phyloP scores from a whole-genome alignment of 345 rosid genomes.

The Salix exigua region DNA sequence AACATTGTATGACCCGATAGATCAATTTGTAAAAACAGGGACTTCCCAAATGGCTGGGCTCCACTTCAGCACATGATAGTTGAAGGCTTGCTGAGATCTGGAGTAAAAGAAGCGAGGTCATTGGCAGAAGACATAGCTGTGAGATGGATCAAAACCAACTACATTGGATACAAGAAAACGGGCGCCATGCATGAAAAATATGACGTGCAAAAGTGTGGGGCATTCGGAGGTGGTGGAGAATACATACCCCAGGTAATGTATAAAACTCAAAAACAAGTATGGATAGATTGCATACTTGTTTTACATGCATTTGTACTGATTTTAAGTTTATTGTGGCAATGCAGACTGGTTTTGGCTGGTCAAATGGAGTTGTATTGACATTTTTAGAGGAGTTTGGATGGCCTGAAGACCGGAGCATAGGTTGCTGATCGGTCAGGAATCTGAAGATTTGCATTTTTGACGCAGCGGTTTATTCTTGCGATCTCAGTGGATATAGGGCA shows the following conservation, averaged over 20 bases:
- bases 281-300: conserved; percentile 34
- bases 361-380: conserved; percentile 83
- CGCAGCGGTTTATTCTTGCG: background rate
- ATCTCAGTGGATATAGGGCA: background rate
- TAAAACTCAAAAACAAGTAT: background rate
- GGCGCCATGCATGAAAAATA: conserved; percentile 57
- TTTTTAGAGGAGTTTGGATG: conserved; percentile 95
- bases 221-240: conserved; percentile 67
- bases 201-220: conserved; percentile 48
- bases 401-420: conserved; percentile 50
- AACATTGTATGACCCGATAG: background rate
- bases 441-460: background rate
- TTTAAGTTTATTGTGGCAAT: conserved; percentile 1
- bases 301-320: background rate
- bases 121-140: conserved; percentile 70
- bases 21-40: conserved; percentile 44
- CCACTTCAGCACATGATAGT: conserved; percentile 78
- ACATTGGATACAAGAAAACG: conserved; percentile 43
- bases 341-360: conserved; percentile 97
- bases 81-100: conserved; percentile 64
- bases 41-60: conserved; percentile 93
- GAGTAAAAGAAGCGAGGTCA: conserved; percentile 43
- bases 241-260: conserved; percentile 60
- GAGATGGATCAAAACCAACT: conserved; percentile 76
- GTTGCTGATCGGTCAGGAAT: conserved; percentile 19